Base-by-base conservation (phyloP, 768 basidiomycete species). In the Leccinellum albellum region DNA sequence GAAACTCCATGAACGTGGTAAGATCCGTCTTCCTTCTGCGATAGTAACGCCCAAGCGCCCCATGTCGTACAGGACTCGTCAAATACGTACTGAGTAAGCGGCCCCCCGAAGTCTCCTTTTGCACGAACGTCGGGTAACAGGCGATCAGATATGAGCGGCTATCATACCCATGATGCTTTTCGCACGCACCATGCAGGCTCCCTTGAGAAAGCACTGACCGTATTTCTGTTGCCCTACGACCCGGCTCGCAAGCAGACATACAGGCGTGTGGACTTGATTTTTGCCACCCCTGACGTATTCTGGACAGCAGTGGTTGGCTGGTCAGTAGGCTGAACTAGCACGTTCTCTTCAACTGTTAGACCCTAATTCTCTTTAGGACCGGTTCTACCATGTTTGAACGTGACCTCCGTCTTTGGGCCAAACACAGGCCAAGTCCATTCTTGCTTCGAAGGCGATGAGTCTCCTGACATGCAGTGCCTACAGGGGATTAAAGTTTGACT, bases 251-350 rank as follows among this genome's bases (percentile, higher is more conserved):
- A 70, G 48, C 79, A 74, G 3, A 62, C 80, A 9, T 80, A 89
- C 66, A 79, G 91, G 29, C 81, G 94, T 12, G 76, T 97, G 20
- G 95, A 98, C 68, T 72, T 96, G 49, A 94, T 96, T 60, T 89
- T 90, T 69, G 84, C 88, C 3, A 77, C 82, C 1, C 85, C 86
- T 8, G 82, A 85, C 58, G 77, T 87, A 0, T 96, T 95, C 65
- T 94, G 91, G 85, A 88, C 89, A 1, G 91, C 92, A 0, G 84
- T 97, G 1, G 79, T 93, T 26, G 94, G 95, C 52, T 98, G 94
- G 94, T 88, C 51, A 61, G 75, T 66, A n/a, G 7, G 23, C 4
- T 14, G 1, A 2, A 17, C 31, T 7, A 23, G 29, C 29, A 14
- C 35, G 4, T 21, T 15, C 17, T 26, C 20, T 21, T 29, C 3